phyloP scores from a whole-genome alignment of 116 monocot genomes.

The Papilionanthe hybrid region DNA sequence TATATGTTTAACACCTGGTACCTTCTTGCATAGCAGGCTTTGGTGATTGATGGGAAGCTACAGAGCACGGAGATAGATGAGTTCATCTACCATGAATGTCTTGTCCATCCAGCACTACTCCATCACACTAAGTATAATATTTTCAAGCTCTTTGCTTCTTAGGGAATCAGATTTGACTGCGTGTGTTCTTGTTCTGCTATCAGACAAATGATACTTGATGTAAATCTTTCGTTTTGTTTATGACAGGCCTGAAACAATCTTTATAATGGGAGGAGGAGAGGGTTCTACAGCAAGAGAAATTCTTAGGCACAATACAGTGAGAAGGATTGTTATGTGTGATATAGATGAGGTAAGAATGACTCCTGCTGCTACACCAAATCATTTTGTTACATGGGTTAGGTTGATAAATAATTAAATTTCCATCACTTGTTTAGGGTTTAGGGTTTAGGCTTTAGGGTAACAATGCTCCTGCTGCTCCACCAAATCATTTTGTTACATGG shows the following conservation, averaged over 20 bases:
- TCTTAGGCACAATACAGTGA: conserved; percentile 48
- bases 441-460: no score
- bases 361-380: neutral
- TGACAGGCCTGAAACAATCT: conserved; percentile 48
- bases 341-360: conserved; percentile 54
- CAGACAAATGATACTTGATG: neutral
- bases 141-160: neutral
- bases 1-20: no score
- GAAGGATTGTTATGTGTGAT: conserved; percentile 76
- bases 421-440: no score
- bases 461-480: no score
- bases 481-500: no score
- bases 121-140: conserved; percentile 39
- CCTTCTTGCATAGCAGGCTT: conserved; percentile 17
- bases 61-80: conserved; percentile 79
- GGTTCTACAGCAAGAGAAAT: conserved; percentile 78
- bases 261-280: conserved; percentile 80
- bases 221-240: neutral
- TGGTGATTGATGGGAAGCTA: conserved; percentile 73
- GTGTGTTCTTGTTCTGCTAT: neutral
- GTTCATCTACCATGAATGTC: conserved; percentile 72
- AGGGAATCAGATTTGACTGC: neutral
- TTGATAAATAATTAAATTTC: no score
- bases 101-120: conserved; percentile 63
- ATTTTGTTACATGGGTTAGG: neutral